Evolutionary conservation across 306 rosid species (phyloP).

Genomic region (Pterocarpus santalinus): DNA sequence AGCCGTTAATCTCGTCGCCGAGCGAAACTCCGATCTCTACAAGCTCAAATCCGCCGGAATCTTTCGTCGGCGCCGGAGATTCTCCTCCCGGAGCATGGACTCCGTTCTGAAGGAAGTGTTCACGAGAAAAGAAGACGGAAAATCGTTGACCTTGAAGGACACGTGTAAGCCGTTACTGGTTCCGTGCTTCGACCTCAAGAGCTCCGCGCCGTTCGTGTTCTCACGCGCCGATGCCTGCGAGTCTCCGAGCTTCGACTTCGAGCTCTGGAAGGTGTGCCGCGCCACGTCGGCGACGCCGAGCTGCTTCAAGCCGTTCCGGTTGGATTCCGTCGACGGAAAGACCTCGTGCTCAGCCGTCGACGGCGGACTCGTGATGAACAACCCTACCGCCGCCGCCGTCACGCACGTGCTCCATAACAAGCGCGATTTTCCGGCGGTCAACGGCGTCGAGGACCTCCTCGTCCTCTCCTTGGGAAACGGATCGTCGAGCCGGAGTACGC

Average conservation of each 20-base stretch:
- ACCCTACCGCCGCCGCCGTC: slow-evolving; percentile 93
- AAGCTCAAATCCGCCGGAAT: slow-evolving; percentile 51
- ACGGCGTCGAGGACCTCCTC: slow-evolving; percentile 83
- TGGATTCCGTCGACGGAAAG: slow-evolving; percentile 83
- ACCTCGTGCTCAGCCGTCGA: slow-evolving; percentile 85
- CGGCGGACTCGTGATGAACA: slow-evolving; percentile 98
- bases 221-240: slow-evolving; percentile 93
- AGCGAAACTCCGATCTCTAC: slow-evolving; percentile 64
- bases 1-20: slow-evolving; percentile 57
- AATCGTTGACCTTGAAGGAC: slow-evolving; percentile 74
- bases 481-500: slow-evolving; percentile 45
- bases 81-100: slow-evolving; percentile 77
- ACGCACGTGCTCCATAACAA: slow-evolving; percentile 95
- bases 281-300: slow-evolving; percentile 93
- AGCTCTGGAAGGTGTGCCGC: slow-evolving; percentile 93
- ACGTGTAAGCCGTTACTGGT: slow-evolving; percentile 88
- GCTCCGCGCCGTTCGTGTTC: slow-evolving; percentile 95
- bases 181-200: slow-evolving; percentile 94
- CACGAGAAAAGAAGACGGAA: slow-evolving; percentile 61
- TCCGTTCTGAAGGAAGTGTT: slow-evolving; percentile 66
- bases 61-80: slow-evolving; percentile 60
- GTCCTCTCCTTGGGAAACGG: slow-evolving; percentile 91
- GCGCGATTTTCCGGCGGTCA: slow-evolving; percentile 88
- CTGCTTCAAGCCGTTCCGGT: slow-evolving; percentile 75
- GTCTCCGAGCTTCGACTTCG: slow-evolving; percentile 93